Evolutionary conservation across 1,139 yeast genomes (phyloP), one percentile per base, ranked within the genome.

Genomic region (Saccharomyces hybrid): DNA sequence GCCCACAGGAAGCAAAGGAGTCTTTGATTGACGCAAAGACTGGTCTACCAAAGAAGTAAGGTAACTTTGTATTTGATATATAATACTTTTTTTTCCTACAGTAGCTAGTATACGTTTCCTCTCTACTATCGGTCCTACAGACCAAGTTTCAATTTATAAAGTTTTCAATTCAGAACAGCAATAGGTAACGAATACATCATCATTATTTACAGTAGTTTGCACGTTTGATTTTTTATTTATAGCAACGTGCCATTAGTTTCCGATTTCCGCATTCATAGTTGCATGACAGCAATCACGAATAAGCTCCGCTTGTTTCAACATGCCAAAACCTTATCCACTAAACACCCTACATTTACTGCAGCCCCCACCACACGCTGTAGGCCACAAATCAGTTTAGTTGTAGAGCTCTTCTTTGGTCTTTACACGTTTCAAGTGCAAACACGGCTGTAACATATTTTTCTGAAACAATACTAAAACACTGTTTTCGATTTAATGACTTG

Each of bases 1-100:
- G 97, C 48, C 97, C 98, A 11, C 80, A 78, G 65, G 78, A 73
- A 53, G 78, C 84, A 14, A 60, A 70, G 3, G 80, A 80, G 58
- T 73, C 77, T 26, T 76, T 86, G 62, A 77, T 84, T 54, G 77
- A 81, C 64, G 77, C 73, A 32, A 59, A 61, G n/a, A 75, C 78
- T 14, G 83, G 82, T 23, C 62, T 73, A 50, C 82, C 81, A 62
- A 72, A 71, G 11, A 16, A 38, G 11, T 38, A 38, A 38, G 44
- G 25, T 19, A 19, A 19, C 23, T 19, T 19, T 16, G 5, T 2
- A 38, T 38, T 19, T 13, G 44, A 38, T 16, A 38, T 38, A 6
- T 38, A 38, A 38, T 11, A 38, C 16, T 38, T 9, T 9, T 16
- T 9, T 38, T 38, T 16, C 3, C 3, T 38, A 38, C 26, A 38